Evolutionary conservation across 2,329 filamentous ascomycete species (phyloP).

Genomic region (Paecilomyces sp.): DNA sequence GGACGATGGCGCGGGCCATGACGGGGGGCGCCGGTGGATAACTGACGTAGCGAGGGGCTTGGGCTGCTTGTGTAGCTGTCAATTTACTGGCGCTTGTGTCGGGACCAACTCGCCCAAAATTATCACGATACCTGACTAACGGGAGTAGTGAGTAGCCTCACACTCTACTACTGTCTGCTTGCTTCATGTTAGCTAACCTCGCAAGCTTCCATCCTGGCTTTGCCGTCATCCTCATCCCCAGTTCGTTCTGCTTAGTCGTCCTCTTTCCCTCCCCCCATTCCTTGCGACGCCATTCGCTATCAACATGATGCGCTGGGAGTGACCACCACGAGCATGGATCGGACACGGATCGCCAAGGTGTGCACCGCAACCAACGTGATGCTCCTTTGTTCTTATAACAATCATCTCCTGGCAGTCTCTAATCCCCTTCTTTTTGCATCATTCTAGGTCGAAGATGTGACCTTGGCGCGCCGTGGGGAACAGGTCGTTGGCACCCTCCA

Average conservation of each 20-base stretch:
- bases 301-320: neutral
- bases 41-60: conserved; percentile 11
- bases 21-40: neutral
- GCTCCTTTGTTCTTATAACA: neutral
- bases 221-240: neutral
- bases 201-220: neutral
- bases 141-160: no score
- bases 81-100: neutral
- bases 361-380: neutral
- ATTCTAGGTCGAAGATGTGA: conserved; percentile 48
- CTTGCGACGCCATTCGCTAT: neutral
- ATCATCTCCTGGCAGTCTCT: neutral
- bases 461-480: conserved; percentile 50
- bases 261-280: neutral
- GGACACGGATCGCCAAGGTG: conserved; percentile 39
- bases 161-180: neutral
- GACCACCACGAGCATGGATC: conserved; percentile 30
- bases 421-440: neutral
- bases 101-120: neutral
- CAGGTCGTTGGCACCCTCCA: conserved; percentile 54
- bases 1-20: neutral
- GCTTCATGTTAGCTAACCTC: neutral
- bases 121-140: neutral
- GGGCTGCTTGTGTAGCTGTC: neutral
- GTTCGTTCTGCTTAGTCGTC: neutral